Conservation (phyloP, 768 basidiomycete genomes). For the Gymnopilus junonius region DNA sequence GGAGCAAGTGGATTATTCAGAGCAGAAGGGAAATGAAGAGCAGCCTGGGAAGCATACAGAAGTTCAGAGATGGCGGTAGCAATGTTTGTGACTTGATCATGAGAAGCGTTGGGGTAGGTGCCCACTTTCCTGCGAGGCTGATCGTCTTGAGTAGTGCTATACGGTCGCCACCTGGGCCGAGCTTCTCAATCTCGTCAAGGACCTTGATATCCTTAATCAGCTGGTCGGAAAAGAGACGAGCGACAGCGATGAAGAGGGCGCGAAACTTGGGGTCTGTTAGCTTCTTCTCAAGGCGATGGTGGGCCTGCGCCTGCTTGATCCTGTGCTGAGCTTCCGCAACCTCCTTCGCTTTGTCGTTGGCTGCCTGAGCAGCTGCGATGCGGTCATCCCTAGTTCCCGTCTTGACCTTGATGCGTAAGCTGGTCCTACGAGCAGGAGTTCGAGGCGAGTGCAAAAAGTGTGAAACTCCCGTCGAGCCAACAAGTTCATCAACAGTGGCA, state of each 20-base stretch:
- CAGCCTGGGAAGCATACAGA: slow-evolving; percentile 44
- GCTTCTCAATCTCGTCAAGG: slow-evolving; percentile 38
- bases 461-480: slow-evolving; percentile 17
- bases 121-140: slow-evolving; percentile 72
- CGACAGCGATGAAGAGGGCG: slow-evolving; percentile 65
- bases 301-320: slow-evolving; percentile 25
- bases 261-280: slow-evolving; percentile 55
- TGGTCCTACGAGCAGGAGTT: background rate
- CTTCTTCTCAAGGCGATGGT: slow-evolving; percentile 43
- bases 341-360: slow-evolving; percentile 16
- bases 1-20: slow-evolving; percentile 31
- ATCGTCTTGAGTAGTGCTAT: slow-evolving; percentile 43
- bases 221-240: slow-evolving; percentile 60
- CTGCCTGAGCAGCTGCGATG: slow-evolving; percentile 23
- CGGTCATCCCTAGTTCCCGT: slow-evolving; percentile 22
- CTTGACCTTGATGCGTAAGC: slow-evolving; percentile 11
- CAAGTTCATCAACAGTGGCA: slow-evolving; percentile 56
- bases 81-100: slow-evolving; percentile 69
- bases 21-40: slow-evolving; percentile 34
- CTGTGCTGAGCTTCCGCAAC: slow-evolving; percentile 30
- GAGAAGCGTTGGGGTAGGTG: slow-evolving; percentile 59
- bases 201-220: slow-evolving; percentile 52
- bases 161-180: slow-evolving; percentile 35
- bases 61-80: slow-evolving; percentile 63
- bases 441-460: slow-evolving; percentile 36